Evolutionary conservation across 306 rosid genomes (phyloP).

Genomic region (Sesbania bispinosa): DNA sequence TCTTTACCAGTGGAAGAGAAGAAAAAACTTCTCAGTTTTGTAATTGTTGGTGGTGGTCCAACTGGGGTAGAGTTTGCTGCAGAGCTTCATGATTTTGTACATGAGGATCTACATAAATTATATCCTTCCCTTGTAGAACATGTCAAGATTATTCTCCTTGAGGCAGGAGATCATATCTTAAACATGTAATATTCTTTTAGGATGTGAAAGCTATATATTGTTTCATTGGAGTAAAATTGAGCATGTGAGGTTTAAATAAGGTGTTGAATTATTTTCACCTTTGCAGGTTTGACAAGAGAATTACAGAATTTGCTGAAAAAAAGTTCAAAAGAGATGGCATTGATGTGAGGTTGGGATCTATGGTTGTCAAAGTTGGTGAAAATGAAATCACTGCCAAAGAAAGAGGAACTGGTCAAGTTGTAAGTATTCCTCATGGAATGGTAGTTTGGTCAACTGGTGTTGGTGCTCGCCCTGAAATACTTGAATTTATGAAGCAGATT

Average conservation of each 20-base stretch:
- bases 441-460: constrained; percentile 95
- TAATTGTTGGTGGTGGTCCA: constrained; percentile 97
- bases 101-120: constrained; percentile 58
- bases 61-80: constrained; percentile 98
- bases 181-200: constrained; percentile 53
- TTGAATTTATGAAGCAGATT: constrained; percentile 79
- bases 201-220: background rate
- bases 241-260: background rate
- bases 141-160: constrained; percentile 72
- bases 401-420: constrained; percentile 42
- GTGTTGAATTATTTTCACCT: background rate
- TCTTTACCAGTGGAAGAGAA: constrained; percentile 68
- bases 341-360: constrained; percentile 81
- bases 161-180: constrained; percentile 88
- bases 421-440: constrained; percentile 77
- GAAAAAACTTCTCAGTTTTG: constrained; percentile 85
- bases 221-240: background rate
- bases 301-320: constrained; percentile 83
- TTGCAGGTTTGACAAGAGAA: constrained; percentile 94
- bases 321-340: constrained; percentile 82
- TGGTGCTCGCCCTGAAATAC: constrained; percentile 69
- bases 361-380: constrained; percentile 79
- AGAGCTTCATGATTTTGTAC: constrained; percentile 80
- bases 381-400: constrained; percentile 78
- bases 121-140: constrained; percentile 61